Conservation (phyloP, 1,284 basidiomycete genomes). For the Ustilago hordei region DNA sequence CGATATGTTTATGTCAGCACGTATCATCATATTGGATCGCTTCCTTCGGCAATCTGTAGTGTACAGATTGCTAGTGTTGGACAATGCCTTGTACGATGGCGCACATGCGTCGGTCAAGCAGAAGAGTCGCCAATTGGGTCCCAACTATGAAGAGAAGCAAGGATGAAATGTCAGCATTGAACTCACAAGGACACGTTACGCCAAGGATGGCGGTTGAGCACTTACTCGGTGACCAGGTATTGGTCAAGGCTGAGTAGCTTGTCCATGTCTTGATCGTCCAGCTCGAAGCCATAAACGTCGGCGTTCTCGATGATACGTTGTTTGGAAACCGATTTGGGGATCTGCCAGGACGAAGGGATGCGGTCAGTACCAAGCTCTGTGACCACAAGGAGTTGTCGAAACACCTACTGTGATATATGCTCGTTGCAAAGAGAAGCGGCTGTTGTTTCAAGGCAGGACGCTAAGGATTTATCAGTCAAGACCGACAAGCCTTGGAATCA, state of each 20-base stretch:
- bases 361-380: background rate
- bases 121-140: slow-evolving; percentile 36
- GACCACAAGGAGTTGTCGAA: background rate
- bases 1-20: too few relatives aligned
- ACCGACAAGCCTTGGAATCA: too few relatives aligned
- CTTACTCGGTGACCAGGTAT: slow-evolving; percentile 40
- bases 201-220: background rate
- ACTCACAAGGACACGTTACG: background rate
- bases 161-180: background rate
- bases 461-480: background rate
- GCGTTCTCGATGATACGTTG: slow-evolving; percentile 78
- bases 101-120: background rate
- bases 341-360: background rate
- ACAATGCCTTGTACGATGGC: too few relatives aligned
- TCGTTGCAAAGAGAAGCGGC: slow-evolving; percentile 39
- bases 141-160: slow-evolving; percentile 9
- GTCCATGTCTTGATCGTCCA: slow-evolving; percentile 76
- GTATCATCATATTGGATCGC: too few relatives aligned
- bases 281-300: slow-evolving; percentile 77
- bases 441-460: background rate
- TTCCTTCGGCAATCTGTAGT: too few relatives aligned
- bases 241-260: slow-evolving; percentile 24
- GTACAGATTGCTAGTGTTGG: too few relatives aligned
- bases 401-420: slow-evolving; percentile 33
- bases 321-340: slow-evolving; percentile 79